Conservation (phyloP, 2,329 filamentous ascomycete genomes). For the Zymoseptoria pseudotritici region DNA sequence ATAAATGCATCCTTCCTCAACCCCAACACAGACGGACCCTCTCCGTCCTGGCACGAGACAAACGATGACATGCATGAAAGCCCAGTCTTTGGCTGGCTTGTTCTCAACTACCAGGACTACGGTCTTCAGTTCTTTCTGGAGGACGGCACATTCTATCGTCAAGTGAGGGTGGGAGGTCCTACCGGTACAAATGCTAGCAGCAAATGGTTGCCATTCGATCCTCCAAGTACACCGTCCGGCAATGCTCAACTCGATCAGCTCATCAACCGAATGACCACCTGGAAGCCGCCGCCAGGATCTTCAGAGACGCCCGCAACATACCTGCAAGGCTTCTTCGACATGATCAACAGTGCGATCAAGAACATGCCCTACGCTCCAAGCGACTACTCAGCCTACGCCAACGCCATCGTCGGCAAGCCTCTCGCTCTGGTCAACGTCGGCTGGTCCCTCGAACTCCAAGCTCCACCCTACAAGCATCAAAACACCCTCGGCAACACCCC, state of each 20-base stretch:
- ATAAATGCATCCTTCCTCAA: slow-evolving; percentile 22
- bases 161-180: slow-evolving; percentile 2
- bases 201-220: slow-evolving; percentile 3
- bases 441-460: slow-evolving; percentile 17
- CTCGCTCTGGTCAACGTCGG: slow-evolving; percentile 38
- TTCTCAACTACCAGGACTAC: slow-evolving; percentile 9
- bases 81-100: slow-evolving; percentile 4
- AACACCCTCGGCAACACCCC: slow-evolving; percentile 12
- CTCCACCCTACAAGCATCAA: slow-evolving; percentile 8
- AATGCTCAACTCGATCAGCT: neutral
- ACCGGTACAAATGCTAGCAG: neutral
- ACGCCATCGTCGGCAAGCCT: slow-evolving; percentile 35
- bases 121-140: slow-evolving; percentile 7
- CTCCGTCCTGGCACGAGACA: too few species aligned
- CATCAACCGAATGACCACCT: neutral
- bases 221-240: neutral
- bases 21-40: slow-evolving; percentile 24
- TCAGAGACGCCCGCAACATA: neutral
- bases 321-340: neutral
- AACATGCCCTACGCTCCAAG: slow-evolving; percentile 26
- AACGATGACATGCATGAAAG: too few species aligned
- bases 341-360: slow-evolving; percentile 5
- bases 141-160: slow-evolving; percentile 3
- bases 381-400: slow-evolving; percentile 33
- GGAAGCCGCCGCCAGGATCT: neutral